Evolutionary conservation across 1,139 yeast species (phyloP).

Genomic region (Pichia sp.): DNA sequence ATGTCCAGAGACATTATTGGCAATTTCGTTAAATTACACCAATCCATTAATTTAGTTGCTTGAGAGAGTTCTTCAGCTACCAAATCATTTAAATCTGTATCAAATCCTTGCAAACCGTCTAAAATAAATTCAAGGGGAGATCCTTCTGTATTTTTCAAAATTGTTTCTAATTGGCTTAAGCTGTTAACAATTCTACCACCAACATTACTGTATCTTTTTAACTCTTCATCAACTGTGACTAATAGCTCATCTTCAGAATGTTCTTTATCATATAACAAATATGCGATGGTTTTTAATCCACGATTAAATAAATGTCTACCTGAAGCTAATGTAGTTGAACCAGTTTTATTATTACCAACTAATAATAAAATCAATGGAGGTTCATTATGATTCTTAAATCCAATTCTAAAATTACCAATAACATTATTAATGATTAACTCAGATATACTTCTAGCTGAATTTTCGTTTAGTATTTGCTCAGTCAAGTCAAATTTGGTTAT

Average conservation of each 20-base stretch:
- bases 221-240: slow-evolving; percentile 35
- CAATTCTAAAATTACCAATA: slow-evolving; percentile 46
- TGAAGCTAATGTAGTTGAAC: slow-evolving; percentile 69
- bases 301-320: slow-evolving; percentile 77
- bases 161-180: slow-evolving; percentile 31
- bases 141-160: slow-evolving; percentile 38
- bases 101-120: slow-evolving; percentile 83
- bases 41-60: slow-evolving; percentile 46
- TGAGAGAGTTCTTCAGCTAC: slow-evolving; percentile 43
- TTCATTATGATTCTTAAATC: slow-evolving; percentile 58
- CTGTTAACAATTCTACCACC: slow-evolving; percentile 48
- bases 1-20: slow-evolving; percentile 68
- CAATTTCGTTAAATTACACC: slow-evolving; percentile 56
- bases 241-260: slow-evolving; percentile 30
- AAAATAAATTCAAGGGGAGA: slow-evolving; percentile 74
- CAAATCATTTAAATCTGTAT: slow-evolving; percentile 48
- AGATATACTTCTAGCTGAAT: slow-evolving; percentile 64
- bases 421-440: slow-evolving; percentile 53
- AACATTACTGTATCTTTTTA: slow-evolving; percentile 46
- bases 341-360: slow-evolving; percentile 70
- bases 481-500: slow-evolving; percentile 48
- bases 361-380: slow-evolving; percentile 72
- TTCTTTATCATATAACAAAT: slow-evolving; percentile 35
- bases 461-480: slow-evolving; percentile 51
- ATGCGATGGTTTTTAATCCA: slow-evolving; percentile 63